Percentiles rank a stretch among this genome's conserved stretches.
phyloP scores from a whole-genome alignment of 192 early-diverging fungal species.

The Cetraspora pellucida region DNA sequence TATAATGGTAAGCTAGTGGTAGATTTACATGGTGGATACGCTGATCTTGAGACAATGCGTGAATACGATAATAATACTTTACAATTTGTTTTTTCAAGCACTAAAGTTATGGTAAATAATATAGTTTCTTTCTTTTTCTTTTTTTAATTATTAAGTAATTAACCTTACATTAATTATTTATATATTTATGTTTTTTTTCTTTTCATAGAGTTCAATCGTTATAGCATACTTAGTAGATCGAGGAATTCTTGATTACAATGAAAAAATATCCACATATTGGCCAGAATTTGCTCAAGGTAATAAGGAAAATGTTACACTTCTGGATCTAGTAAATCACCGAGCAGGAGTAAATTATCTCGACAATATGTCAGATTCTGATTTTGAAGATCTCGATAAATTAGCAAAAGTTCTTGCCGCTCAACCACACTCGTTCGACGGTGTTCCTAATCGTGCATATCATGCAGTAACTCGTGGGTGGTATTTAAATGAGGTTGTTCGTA shows the following conservation, averaged over 20 bases:
- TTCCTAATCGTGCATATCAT: conserved; percentile 56
- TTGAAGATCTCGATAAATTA: conserved; percentile 55
- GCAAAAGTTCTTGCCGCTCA: conserved; percentile 56
- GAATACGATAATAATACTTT: conserved; percentile 58
- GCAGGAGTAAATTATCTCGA: conserved; percentile 66
- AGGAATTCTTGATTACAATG: conserved; percentile 54
- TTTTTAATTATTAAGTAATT: background rate
- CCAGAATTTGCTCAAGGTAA: conserved; percentile 74
- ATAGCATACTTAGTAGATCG: conserved; percentile 62
- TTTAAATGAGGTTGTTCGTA: conserved; percentile 70
- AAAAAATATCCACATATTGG: conserved; percentile 62
- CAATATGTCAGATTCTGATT: conserved; percentile 45
- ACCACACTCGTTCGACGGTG: conserved; percentile 66
- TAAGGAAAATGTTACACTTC: conserved; percentile 68
- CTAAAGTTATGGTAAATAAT: conserved; percentile 60
- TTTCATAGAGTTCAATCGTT: conserved; percentile 47
- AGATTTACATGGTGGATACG: conserved; percentile 65
- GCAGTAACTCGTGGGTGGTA: conserved; percentile 70
- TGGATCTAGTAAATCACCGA: conserved; percentile 61
- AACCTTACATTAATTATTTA: background rate
- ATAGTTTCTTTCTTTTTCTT: background rate
- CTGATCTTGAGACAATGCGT: conserved; percentile 33
- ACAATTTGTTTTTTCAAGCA: conserved; percentile 67
- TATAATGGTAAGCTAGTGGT: conserved; percentile 55
- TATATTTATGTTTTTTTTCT: background rate